Conservation (phyloP, 2,329 filamentous ascomycete species). For the Fusarium anguioides region DNA sequence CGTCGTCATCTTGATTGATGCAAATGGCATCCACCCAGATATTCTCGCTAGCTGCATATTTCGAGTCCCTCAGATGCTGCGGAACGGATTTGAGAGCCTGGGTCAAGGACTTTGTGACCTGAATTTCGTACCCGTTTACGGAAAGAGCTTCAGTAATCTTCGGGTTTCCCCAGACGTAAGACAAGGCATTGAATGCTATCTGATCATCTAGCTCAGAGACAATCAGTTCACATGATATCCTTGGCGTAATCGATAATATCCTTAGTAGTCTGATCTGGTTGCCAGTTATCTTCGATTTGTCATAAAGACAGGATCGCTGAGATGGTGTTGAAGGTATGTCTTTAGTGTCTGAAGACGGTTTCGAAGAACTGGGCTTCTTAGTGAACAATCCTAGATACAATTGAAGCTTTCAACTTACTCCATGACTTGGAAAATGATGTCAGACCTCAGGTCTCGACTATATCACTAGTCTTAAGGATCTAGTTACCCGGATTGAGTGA, state of each 20-base stretch:
- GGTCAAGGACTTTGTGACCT: not conserved
- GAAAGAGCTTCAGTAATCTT: not conserved
- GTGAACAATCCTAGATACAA: too few relatives aligned
- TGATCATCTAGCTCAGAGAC: not conserved
- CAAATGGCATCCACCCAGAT: too few relatives aligned
- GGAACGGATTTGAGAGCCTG: not conserved
- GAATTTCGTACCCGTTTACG: not conserved
- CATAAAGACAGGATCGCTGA: not conserved
- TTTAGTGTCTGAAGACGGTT: too few relatives aligned
- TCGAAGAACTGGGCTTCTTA: too few relatives aligned
- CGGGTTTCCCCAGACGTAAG: slow-evolving; percentile 10
- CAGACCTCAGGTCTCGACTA: too few relatives aligned
- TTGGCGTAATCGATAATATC: not conserved
- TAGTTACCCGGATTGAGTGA: too few relatives aligned
- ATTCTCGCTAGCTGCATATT: not conserved
- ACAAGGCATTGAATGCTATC: slow-evolving; percentile 1
- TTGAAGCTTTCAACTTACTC: too few relatives aligned
- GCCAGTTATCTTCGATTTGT: not conserved
- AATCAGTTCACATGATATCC: not conserved
- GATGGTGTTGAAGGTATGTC: too few relatives aligned
- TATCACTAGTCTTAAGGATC: too few relatives aligned
- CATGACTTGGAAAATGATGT: too few relatives aligned
- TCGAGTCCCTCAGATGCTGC: not conserved
- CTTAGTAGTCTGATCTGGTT: slow-evolving; percentile 5
- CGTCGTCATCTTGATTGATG: not conserved